Base-by-base conservation (phyloP, 1,139 yeast species). In the Yamadazyma taylorii region DNA sequence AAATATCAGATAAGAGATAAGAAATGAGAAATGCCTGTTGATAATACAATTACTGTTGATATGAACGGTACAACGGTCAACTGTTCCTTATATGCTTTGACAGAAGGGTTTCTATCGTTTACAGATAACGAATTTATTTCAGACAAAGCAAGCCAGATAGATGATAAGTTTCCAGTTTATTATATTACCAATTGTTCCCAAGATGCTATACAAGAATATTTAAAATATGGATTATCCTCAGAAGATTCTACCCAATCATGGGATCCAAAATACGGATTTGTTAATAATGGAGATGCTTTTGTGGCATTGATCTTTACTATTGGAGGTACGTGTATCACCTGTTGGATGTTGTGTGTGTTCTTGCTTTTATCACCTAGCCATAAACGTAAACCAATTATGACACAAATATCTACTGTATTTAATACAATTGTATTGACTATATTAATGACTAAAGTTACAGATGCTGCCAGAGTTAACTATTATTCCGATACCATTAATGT, bases 331-430 rank as follows among this genome's bases (percentile, higher is more conserved):
- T 69, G 75, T 47, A 69, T 73, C 3, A 62, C 75, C 3, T 58
- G 73, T 25, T 78, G 84, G 84, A 73, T 78, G 78, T 60, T 79
- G 26, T 55, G 77, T 33, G 47, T 76, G 17, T 51, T 78, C 35
- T 57, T 76, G 28, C 55, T 66, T 34, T 52, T 79, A 26, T 68
- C 78, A 14, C 73, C 79, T 0, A 62, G 60, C 14, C 73, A 72
- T 45, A 66, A 63, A 40, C 47, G 72, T 12, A 74, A 78, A 39
- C 81, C 84, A 1, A 45, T 63, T 32, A 51, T 70, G 24, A 58
- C 79, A 12, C 72, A 71, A 35, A 32, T 73, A 10, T 69, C 79
- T 3, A 75, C 78, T 13, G 44, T 75, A 4, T 60, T 74, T 41
- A 66, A 65, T 45, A 66, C 79, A 13, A 56, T 69, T 4, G 65